Conservation (phyloP, 257 asterid species). For the Lycium ferocissimum region DNA sequence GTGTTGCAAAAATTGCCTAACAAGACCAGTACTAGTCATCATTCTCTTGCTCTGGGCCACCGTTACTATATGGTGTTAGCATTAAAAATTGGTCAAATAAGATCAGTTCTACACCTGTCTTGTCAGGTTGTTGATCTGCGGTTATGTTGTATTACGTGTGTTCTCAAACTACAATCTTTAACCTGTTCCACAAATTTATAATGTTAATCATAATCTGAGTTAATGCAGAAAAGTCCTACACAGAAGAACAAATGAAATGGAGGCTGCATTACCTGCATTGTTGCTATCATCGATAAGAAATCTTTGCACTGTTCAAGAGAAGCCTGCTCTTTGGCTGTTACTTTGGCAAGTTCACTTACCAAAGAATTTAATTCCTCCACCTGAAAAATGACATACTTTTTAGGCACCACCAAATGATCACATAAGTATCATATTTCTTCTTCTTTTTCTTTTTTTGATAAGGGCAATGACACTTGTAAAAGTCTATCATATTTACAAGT, state of each 20-base stretch:
- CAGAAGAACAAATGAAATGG: constrained; percentile 9
- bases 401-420: constrained; percentile 16
- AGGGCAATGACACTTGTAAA: no score
- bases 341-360: constrained; percentile 71
- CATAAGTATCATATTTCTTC: neutral
- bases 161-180: constrained; percentile 78
- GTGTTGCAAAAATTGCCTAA: constrained; percentile 47
- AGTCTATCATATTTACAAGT: no score
- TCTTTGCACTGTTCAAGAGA: constrained; percentile 74
- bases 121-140: constrained; percentile 63
- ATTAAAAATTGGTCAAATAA: constrained; percentile 46
- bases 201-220: neutral
- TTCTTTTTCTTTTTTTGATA: no score
- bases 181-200: constrained; percentile 52
- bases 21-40: constrained; percentile 50
- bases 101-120: constrained; percentile 54
- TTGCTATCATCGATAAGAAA: constrained; percentile 60
- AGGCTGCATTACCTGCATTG: constrained; percentile 65
- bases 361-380: constrained; percentile 68
- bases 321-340: constrained; percentile 70
- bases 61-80: constrained; percentile 52
- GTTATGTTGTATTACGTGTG: constrained; percentile 76
- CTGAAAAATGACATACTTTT: constrained; percentile 43
- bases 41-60: constrained; percentile 34
- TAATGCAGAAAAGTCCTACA: neutral